These are phyloP conservation scores for Colletotrichum lindemuthianum DNA, from an alignment of 2,329 filamentous ascomycete species.

Conservation along the genomic window DNA sequence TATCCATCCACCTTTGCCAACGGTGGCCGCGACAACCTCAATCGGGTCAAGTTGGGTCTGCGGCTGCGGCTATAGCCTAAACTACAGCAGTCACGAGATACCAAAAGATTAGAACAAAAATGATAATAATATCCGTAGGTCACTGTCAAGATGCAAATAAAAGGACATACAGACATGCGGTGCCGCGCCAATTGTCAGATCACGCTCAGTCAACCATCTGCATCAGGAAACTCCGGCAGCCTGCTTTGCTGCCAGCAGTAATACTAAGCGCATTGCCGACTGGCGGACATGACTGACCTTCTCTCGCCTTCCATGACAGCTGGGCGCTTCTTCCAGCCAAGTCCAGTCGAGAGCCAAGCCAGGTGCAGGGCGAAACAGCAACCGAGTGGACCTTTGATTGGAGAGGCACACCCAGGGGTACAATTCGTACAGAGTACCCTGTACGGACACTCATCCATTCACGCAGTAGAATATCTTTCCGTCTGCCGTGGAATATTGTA, in stretches of 20 bases:
- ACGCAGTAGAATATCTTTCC: no score
- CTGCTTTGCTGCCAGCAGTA: constrained; percentile 18
- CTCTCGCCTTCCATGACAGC: not conserved
- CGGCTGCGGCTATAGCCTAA: no score
- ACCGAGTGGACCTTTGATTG: not conserved
- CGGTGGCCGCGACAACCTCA: no score
- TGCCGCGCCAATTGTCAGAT: constrained; percentile 30
- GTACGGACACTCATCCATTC: no score
- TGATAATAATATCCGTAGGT: not conserved
- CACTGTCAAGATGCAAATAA: not conserved
- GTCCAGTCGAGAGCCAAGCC: not conserved
- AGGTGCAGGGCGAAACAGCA: not conserved
- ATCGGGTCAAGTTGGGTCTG: no score
- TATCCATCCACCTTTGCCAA: not conserved
- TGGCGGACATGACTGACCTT: no score
- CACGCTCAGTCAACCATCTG: constrained; percentile 6
- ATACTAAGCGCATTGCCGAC: no score
- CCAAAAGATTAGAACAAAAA: not conserved
- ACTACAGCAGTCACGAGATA: not conserved
- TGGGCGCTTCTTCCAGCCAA: not conserved
- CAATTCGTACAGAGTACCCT: no score
- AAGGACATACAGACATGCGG: not conserved
- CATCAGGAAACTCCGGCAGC: constrained; percentile 32
- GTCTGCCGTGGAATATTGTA: constrained; percentile 26
- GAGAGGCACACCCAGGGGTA: not conserved